Base-by-base conservation (phyloP, 192 early-diverging fungal species). In the Coemansia asiatica region DNA sequence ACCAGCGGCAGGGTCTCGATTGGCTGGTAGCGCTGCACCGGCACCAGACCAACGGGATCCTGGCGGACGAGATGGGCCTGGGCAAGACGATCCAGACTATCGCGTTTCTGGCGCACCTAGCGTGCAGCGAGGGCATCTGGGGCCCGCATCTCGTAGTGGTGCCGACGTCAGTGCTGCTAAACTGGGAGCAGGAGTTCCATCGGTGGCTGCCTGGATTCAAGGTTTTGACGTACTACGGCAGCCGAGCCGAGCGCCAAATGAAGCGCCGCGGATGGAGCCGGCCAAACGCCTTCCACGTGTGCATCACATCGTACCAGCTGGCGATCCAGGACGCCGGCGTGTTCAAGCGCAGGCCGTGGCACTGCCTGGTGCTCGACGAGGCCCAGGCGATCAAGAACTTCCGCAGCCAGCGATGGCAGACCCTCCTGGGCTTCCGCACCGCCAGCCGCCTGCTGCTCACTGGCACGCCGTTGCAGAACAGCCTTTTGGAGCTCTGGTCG, bases 21-120 rank as follows among this genome's bases (percentile, higher is more conserved):
- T 97, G 95, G 95, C 79, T 97, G 26, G 90, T 90, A 16, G 88
- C 85, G 57, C 76, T 97, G 33, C 95, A 94, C 72, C 87, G 86
- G 48, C 92, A 95, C 57, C 88, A 89, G 3, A 73, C 94, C 50
- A 95, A 93, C 33, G 91, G 95, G 0, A 97, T 99, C 63, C 65
- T 98, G 50, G 97, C 95, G 1, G 95, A 97, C 68, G 95, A 97
- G 74, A 87, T 90, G 92, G 89, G 93, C n/a, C 72, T 96, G 21
- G 97, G 97, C 15, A 99, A 99, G 82, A 98, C 97, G 0, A 87
- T 99, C 0, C 97, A 99, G 79, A 94, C 94, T 2, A 95, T 99
- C 51, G 87, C 91, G 3, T 91, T 97, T 57, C 81, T 97, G 8
- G 87, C 85, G 6, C 93, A 92, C 56, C 78, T 99, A 6, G 91